Base-by-base conservation (phyloP, 805 yeast species). In the Nakazawaea populi region DNA sequence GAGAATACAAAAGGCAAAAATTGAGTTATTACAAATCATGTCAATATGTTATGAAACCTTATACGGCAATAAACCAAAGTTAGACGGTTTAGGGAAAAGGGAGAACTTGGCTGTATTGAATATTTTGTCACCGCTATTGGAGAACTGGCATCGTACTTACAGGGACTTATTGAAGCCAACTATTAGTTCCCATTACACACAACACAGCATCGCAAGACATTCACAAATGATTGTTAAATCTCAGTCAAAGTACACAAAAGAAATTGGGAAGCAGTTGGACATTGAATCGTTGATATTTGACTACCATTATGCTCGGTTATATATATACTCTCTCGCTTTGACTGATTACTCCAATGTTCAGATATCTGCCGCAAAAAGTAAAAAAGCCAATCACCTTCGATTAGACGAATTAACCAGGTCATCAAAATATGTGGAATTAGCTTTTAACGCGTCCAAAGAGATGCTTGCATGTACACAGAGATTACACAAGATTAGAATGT, bases 381-480 rank as follows among this genome's bases (percentile, higher is more conserved):
- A 52, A 40, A 59, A 39, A 60, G 55, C 42, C 60, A 55, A 64
- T 31, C 60, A 66, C 44, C 67, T 85, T 54, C 75, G 82, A 54
- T 64, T 87, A 38, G 88, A 85, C 59, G 94, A 88, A 61, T 74
- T 88, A 27, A 75, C 87, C 1, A 78, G 77, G 52, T 80, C 88
- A 48, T 87, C 95, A 1, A 78, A 83, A 58, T 90, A 84, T 67
- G 87, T 89, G 29, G 90, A 83, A 54, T 73, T 83, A 50, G 97
- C 97, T 0, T 88, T 85, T 57, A 80, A 74, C 52, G 85, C 97
- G 0, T 97, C 97, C 1, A 83, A 83, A 58, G 95, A 87, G 61
- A 79, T 88, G 58, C 68, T 91, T 30, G 74, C 77, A 28, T 84
- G 86, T 4, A 87, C 91, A 4, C 80, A 79, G 51, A 68, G 94